Evolutionary conservation across 352 stramenopile genomes (phyloP).

Genomic region (Pythium chondricola): DNA sequence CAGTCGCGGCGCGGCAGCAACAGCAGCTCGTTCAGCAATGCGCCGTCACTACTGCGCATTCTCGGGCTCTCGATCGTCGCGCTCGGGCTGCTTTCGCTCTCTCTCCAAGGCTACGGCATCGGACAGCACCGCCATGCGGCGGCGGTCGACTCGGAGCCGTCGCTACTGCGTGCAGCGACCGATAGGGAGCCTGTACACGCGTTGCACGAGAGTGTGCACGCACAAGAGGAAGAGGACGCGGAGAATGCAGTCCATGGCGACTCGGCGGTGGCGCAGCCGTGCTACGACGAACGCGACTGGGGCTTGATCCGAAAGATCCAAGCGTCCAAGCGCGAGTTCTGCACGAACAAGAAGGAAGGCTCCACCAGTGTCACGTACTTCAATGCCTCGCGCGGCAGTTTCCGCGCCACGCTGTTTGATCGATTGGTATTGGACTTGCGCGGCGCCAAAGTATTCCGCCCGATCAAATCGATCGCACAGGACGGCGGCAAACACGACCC

Average conservation of each 20-base stretch:
- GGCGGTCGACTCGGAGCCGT: neutral
- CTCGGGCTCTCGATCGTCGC: neutral
- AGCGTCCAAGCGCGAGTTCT: constrained; percentile 2
- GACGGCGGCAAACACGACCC: constrained; percentile 32
- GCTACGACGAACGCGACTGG: constrained; percentile 27
- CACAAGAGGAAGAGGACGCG: neutral
- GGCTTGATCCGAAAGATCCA: constrained; percentile 13
- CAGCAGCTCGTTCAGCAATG: too few relatives aligned
- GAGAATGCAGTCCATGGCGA: neutral
- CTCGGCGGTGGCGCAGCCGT: constrained; percentile 12
- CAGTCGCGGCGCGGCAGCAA: too few relatives aligned
- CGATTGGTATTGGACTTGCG: constrained; percentile 48
- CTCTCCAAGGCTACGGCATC: constrained; percentile 6
- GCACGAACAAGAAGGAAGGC: neutral
- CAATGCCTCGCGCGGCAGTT: constrained; percentile 14
- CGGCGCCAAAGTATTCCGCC: constrained; percentile 14
- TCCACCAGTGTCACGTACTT: constrained; percentile 19
- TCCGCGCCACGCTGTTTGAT: constrained; percentile 29
- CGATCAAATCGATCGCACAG: constrained; percentile 23
- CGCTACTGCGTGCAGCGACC: constrained; percentile 1
- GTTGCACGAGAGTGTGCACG: neutral
- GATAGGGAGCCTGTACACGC: neutral
- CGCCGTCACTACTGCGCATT: constrained; percentile 4
- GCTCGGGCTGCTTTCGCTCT: constrained; percentile 6
- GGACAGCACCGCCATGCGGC: neutral